A percentile compares a stretch with the other conserved stretches of the same genome.
Evolutionary conservation across 225 moss, liverwort and hornwort species (phyloP).

Genomic region (Lunularia cruciata): DNA sequence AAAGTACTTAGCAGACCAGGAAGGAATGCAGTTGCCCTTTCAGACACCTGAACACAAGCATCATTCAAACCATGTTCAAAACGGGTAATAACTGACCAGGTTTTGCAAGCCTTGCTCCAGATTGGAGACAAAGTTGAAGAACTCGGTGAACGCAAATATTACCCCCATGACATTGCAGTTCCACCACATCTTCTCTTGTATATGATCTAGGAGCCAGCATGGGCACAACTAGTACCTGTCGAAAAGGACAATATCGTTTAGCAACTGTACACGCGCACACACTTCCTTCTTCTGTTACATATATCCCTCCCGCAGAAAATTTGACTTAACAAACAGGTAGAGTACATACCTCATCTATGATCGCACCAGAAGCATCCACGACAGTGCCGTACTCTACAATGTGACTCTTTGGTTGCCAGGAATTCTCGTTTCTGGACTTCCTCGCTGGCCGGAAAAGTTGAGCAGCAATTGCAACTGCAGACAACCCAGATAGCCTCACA

Average conservation of each 20-base stretch:
- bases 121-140: slow-evolving; percentile 89
- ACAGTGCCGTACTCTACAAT: slow-evolving; percentile 82
- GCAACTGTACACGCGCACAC: neutral
- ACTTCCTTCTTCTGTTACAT: neutral
- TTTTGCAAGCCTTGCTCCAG: slow-evolving; percentile 95
- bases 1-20: no score
- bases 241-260: neutral
- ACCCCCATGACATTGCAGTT: slow-evolving; percentile 96
- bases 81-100: slow-evolving; percentile 51
- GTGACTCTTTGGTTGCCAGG: slow-evolving; percentile 78
- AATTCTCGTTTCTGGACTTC: slow-evolving; percentile 27
- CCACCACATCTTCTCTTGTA: slow-evolving; percentile 95
- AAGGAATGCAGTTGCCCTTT: no score
- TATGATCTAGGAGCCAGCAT: slow-evolving; percentile 97
- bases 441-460: slow-evolving; percentile 67
- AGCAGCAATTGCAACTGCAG: slow-evolving; percentile 66
- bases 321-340: no score
- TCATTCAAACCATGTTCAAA: neutral
- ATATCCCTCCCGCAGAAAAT: no score
- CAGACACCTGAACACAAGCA: no score
- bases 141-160: slow-evolving; percentile 87
- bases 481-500: slow-evolving; percentile 80
- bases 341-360: slow-evolving; percentile 83
- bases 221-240: slow-evolving; percentile 80
- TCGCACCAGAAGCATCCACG: slow-evolving; percentile 60